Base-by-base conservation (phyloP, 331 rosid species). In the Quercus tomentella region DNA sequence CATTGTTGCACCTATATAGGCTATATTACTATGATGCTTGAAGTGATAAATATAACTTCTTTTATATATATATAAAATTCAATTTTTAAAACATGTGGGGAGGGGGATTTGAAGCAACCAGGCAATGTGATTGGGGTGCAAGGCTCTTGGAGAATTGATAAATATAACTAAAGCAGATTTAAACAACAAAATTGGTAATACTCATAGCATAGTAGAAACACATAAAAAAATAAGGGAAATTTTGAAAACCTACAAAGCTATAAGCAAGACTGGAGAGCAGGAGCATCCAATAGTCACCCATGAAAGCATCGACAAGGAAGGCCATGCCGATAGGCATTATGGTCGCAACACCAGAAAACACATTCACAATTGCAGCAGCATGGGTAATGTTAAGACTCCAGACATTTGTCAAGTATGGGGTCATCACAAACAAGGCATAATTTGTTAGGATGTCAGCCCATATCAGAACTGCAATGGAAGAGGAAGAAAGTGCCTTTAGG, bases 251-350 rank as follows among this genome's bases (percentile, higher is more conserved):
- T 73, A 80, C 73, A 33, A 6, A 28, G 20, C 73, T 43, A 60
- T 45, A 76, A 16, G 84, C 70, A 15, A 77, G 30, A 74, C 67
- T 73, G 57, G 87, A 76, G 57, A 80, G 57, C 2, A 77, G 5
- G 11, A 77, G 54, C 80, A 77, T 71, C 69, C 56, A 31, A 28
- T 20, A 56, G 56, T 80, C 22, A 28, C 87, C 82, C 55, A 77
- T 57, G 65, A 77, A 4, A 74, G 80, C 16, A 33, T 72, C 75
- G 18, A n/a, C 84, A 72, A 77, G 11, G 61, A 30, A 73, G 21
- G 58, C 58, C 82, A 80, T 41, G 55, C 70, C 66, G 1, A 84
- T n/a, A 5, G 73, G 82, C 79, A 81, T 33, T 7, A 84, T 69
- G 21, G 68, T 21, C 0, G 55, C 56, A 1, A 60, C 31, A n/a